phyloP scores from a whole-genome alignment of 257 asterid genomes.

The Solanum chmielewskii region DNA sequence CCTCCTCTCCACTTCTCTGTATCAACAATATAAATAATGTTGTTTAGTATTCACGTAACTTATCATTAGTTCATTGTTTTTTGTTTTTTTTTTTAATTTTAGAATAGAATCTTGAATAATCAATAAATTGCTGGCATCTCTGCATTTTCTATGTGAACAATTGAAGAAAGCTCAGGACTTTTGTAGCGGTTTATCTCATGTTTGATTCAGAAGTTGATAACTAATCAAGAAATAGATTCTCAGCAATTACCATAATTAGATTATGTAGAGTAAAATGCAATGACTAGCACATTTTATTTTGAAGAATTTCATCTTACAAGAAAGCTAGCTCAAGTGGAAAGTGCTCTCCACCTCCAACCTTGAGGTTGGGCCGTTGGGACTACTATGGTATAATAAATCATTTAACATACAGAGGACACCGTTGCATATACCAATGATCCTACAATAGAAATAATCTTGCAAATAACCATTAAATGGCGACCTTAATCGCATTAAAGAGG shows the following conservation, averaged over 20 bases:
- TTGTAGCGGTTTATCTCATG: background rate
- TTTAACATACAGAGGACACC: slow-evolving; percentile 21
- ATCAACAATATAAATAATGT: too few relatives aligned
- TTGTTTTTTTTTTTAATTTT: too few relatives aligned
- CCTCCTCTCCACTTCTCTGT: too few relatives aligned
- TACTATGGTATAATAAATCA: slow-evolving; percentile 9
- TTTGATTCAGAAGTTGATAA: background rate
- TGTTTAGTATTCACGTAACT: too few relatives aligned
- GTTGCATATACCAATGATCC: slow-evolving; percentile 19
- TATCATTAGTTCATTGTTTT: too few relatives aligned
- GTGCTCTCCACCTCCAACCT: background rate
- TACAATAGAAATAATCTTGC: slow-evolving; percentile 1
- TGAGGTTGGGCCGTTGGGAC: background rate
- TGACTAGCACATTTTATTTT: too few relatives aligned
- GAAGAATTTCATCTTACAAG: background rate
- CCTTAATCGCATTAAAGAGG: background rate
- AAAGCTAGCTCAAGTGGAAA: background rate
- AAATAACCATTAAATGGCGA: background rate
- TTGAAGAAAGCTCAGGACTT: too few relatives aligned
- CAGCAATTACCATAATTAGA: background rate
- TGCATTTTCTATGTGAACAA: too few relatives aligned
- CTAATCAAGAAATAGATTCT: background rate
- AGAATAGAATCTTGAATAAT: too few relatives aligned
- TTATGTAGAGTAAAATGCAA: too few relatives aligned
- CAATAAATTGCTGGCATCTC: too few relatives aligned